Conservation (phyloP, 148 eudicot species). For the Camellia lanceoleosa region DNA sequence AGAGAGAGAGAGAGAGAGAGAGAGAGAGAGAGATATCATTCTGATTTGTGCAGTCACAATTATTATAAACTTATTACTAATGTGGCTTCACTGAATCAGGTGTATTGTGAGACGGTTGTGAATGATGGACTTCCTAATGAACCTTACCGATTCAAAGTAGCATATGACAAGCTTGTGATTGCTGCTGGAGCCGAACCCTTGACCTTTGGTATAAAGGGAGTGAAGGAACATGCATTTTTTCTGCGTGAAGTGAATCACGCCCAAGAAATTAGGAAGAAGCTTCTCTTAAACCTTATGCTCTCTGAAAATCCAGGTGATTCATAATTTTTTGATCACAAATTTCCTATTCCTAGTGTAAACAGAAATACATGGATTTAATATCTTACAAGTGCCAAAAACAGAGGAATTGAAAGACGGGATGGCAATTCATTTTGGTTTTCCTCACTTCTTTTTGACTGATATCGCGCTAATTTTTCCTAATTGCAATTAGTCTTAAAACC, state of each 20-base stretch:
- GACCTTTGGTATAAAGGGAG: constrained; percentile 87
- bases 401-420: neutral
- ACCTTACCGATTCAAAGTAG: constrained; percentile 67
- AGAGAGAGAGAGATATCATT: neutral
- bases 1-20: too few relatives aligned
- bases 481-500: neutral
- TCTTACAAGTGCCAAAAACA: neutral
- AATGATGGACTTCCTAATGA: constrained; percentile 38
- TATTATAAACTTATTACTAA: neutral
- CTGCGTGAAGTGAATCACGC: constrained; percentile 90
- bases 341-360: neutral
- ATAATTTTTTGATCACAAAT: neutral
- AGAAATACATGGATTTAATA: neutral
- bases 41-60: neutral
- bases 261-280: constrained; percentile 79
- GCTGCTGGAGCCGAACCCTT: constrained; percentile 85
- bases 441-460: neutral
- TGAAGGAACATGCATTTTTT: constrained; percentile 74
- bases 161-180: constrained; percentile 92
- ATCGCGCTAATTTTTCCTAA: neutral
- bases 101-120: constrained; percentile 66
- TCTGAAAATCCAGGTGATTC: constrained; percentile 76
- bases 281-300: constrained; percentile 82
- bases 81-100: constrained; percentile 36
- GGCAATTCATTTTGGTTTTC: neutral